A percentile compares a stretch with the other conserved stretches of the same genome.
Conservation (phyloP, 305 asterid genomes). For the Lippia alba region DNA sequence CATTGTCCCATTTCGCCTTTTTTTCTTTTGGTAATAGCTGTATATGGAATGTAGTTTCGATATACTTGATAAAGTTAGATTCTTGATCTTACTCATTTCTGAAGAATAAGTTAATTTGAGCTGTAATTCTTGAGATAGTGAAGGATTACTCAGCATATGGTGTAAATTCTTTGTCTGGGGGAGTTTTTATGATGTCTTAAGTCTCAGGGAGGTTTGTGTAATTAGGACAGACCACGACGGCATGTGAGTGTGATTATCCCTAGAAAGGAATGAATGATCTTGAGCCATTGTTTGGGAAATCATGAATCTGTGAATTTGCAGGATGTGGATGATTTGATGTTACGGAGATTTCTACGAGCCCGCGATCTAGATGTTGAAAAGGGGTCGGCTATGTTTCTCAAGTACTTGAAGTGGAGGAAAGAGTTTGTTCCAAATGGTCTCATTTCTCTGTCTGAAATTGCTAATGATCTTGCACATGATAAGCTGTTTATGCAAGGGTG, state of each 20-base stretch:
- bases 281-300: neutral
- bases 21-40: neutral
- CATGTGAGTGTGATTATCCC: too few relatives aligned
- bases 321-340: slow-evolving; percentile 76
- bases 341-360: slow-evolving; percentile 85
- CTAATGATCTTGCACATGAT: slow-evolving; percentile 48
- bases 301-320: slow-evolving; percentile 37
- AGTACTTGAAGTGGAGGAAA: slow-evolving; percentile 81
- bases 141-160: too few relatives aligned
- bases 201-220: too few relatives aligned
- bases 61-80: neutral
- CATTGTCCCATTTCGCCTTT: neutral
- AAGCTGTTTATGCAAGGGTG: slow-evolving; percentile 85
- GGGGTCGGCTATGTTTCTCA: slow-evolving; percentile 70
- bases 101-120: slow-evolving; percentile 15
- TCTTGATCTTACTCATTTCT: slow-evolving; percentile 21
- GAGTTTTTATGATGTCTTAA: too few relatives aligned
- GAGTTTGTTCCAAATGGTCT: slow-evolving; percentile 77
- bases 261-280: too few relatives aligned
- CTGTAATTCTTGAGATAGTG: too few relatives aligned
- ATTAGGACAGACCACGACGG: too few relatives aligned
- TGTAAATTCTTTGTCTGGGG: too few relatives aligned
- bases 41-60: neutral
- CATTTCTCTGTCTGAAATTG: slow-evolving; percentile 72
- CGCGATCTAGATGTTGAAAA: slow-evolving; percentile 89